Evolutionary conservation across 2,329 filamentous ascomycete genomes (phyloP).

Genomic region (Ustulina deusta): DNA sequence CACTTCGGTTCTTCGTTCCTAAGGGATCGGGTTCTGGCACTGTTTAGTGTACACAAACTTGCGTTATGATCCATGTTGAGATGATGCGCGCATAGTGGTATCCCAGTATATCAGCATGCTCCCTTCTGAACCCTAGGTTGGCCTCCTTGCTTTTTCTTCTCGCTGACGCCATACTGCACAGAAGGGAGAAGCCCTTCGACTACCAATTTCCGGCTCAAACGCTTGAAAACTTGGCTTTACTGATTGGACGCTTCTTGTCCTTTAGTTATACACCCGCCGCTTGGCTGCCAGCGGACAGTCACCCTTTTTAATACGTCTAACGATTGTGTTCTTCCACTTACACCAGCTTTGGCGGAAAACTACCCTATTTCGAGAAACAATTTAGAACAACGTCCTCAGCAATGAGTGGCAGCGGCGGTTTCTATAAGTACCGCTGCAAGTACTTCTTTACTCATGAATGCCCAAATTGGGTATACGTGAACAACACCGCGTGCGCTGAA

Average conservation of each 20-base stretch:
- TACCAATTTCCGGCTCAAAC: constrained; percentile 18
- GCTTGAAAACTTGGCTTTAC: constrained; percentile 31
- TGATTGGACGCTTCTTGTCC: constrained; percentile 41
- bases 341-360: not conserved
- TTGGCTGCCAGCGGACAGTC: constrained; percentile 51
- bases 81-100: constrained; percentile 32
- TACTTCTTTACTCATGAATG: constrained; percentile 66
- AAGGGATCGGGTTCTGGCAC: constrained; percentile 34
- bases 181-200: constrained; percentile 29
- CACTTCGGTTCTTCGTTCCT: constrained; percentile 28
- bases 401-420: constrained; percentile 59
- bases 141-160: constrained; percentile 40
- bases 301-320: constrained; percentile 23
- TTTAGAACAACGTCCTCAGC: constrained; percentile 1
- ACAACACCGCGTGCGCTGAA: constrained; percentile 61
- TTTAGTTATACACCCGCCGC: constrained; percentile 43
- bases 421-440: constrained; percentile 68
- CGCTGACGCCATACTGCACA: constrained; percentile 31
- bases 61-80: constrained; percentile 27
- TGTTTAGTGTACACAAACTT: constrained; percentile 34
- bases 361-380: constrained; percentile 12
- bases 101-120: constrained; percentile 44
- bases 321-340: constrained; percentile 18
- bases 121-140: constrained; percentile 41
- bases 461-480: constrained; percentile 66